These are phyloP conservation scores for Fusarium vanettenii DNA, from an alignment of 2,329 filamentous ascomycete species.

Conservation along the genomic window DNA sequence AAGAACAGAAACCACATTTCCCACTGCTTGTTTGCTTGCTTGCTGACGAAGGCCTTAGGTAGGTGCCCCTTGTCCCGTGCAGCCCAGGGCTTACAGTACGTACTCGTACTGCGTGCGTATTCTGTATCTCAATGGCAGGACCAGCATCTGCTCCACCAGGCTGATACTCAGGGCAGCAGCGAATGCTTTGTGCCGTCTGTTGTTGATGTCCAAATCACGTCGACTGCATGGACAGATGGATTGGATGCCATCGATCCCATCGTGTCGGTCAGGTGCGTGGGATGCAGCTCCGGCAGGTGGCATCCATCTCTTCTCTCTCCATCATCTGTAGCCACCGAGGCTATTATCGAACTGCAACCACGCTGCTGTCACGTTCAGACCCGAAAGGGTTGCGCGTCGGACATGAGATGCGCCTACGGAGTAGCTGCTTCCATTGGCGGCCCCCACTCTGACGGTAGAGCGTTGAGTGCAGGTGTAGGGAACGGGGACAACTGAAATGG, in stretches of 20 bases:
- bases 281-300: neutral
- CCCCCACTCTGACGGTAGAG: constrained; percentile 9
- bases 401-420: constrained; percentile 11
- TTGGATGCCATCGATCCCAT: constrained; percentile 9
- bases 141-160: constrained; percentile 23
- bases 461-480: neutral
- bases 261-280: constrained; percentile 5
- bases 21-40: neutral
- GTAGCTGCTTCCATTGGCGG: constrained; percentile 2
- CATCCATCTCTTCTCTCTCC: constrained; percentile 5
- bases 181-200: neutral
- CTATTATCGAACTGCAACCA: constrained; percentile 22
- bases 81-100: constrained; percentile 27
- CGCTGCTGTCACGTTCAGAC: constrained; percentile 25
- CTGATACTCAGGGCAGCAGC: constrained; percentile 21
- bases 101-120: constrained; percentile 4
- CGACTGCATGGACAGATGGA: neutral
- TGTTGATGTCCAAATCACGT: neutral
- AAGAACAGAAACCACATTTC: neutral
- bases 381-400: constrained; percentile 31
- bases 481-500: constrained; percentile 3
- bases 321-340: constrained; percentile 9
- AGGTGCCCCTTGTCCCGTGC: constrained; percentile 35
- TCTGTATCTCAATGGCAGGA: constrained; percentile 24
- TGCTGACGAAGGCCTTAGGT: constrained; percentile 31